Evolutionary conservation across 495 filamentous ascomycete species (phyloP), one percentile per base, ranked within the genome.

Genomic region (Hyaloscypha bicolor): DNA sequence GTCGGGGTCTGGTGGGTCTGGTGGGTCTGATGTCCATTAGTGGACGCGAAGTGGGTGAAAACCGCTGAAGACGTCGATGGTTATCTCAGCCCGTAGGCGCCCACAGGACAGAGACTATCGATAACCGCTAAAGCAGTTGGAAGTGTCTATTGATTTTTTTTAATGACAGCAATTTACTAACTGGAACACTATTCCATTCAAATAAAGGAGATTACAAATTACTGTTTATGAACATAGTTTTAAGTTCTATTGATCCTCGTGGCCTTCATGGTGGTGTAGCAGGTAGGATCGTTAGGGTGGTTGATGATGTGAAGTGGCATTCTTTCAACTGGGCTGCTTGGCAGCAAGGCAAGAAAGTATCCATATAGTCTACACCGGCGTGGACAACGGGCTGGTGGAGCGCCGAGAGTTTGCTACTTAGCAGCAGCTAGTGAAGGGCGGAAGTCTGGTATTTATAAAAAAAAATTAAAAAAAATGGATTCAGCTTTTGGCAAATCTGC

Each of bases 211-310:
- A 56, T 56, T 56, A n/a, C n/a, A 32, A 56, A 29, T 6, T 56
- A 32, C 53, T 56, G 22, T 56, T 30, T 56, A 32, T 56, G 53
- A 30, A 56, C 30, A 56, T 56, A 56, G 53, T n/a, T 29, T 32
- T 25, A 29, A 33, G 53, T 16, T 56, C 53, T 56, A 56, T 56
- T 32, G 53, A 5, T 4, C 16, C 16, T 12, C 3, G 6, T 12
- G 35, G 35, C 35, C 35, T 37, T 12, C 6, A 37, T 6, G 6
- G 6, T 37, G 1, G 35, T 37, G 35, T 12, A 37, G 35, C 12
- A 37, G 35, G 35, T 37, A 37, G 42, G 16, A 48, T 19, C 9
- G 11, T 48, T 19, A 4, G 4, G 3, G 9, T 48, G 42, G 42
- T 12, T 48, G 9, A 37, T 6, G 12, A 37, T 37, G 35, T 3